Percentiles rank a stretch among this genome's conserved stretches.
Conservation (phyloP, 768 basidiomycete genomes). For the Psilocybe cyanescens region DNA sequence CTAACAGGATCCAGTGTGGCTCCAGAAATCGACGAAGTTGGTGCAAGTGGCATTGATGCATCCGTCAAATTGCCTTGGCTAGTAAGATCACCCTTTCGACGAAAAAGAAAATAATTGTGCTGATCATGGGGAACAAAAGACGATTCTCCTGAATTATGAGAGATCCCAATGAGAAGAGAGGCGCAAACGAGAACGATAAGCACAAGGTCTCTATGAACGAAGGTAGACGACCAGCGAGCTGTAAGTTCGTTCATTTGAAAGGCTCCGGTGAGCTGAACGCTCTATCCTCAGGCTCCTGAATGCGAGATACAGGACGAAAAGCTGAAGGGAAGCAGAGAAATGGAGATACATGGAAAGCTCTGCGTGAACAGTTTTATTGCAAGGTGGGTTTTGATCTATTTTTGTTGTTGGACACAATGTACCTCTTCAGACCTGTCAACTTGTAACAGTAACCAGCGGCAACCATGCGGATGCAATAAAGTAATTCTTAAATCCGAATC, state of each 20-base stretch:
- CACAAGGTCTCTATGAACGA: slow-evolving; percentile 18
- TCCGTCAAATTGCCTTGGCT: background rate
- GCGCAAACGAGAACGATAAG: slow-evolving; percentile 21
- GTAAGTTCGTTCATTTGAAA: slow-evolving; percentile 19
- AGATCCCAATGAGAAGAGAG: slow-evolving; percentile 12
- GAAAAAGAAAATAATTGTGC: slow-evolving; percentile 7
- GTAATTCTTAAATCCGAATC: background rate
- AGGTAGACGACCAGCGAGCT: slow-evolving; percentile 21
- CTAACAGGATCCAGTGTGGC: background rate
- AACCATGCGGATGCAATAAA: background rate
- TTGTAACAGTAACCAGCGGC: background rate
- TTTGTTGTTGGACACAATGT: background rate
- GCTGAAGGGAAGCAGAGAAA: background rate
- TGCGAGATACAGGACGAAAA: slow-evolving; percentile 3
- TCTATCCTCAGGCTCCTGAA: slow-evolving; percentile 3
- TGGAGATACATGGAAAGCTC: background rate
- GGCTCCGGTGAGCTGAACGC: background rate
- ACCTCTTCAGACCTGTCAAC: background rate
- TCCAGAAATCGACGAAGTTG: slow-evolving; percentile 8
- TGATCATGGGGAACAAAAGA: slow-evolving; percentile 6
- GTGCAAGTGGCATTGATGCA: background rate
- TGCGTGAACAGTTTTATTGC: background rate
- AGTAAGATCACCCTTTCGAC: slow-evolving; percentile 5
- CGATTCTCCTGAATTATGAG: slow-evolving; percentile 2
- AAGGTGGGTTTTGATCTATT: background rate